Percentiles rank a stretch among this genome's conserved stretches.
phyloP scores from a whole-genome alignment of 164 flowering plant genomes.

The Amborella trichopoda region DNA sequence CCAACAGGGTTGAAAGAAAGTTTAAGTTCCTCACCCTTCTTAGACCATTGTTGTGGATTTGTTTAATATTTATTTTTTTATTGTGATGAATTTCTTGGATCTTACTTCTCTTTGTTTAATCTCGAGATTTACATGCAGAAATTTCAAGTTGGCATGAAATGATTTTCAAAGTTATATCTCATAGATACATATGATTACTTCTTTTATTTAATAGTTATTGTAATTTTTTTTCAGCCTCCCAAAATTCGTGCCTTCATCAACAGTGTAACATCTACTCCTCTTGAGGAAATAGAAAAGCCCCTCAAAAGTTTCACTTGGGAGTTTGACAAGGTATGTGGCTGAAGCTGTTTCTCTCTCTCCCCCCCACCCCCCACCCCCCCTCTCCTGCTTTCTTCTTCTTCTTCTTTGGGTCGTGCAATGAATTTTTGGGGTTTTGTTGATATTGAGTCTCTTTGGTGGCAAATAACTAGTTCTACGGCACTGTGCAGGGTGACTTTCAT shows the following conservation, averaged over 20 bases:
- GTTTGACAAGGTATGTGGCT: conserved; percentile 60
- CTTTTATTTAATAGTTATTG: neutral
- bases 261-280: conserved; percentile 52
- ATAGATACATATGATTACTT: neutral
- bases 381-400: neutral
- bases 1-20: too few relatives aligned
- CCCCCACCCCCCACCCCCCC: too few relatives aligned
- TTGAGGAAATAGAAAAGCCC: conserved; percentile 69
- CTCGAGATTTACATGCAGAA: too few relatives aligned
- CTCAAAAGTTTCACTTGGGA: conserved; percentile 75
- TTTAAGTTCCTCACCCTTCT: too few relatives aligned
- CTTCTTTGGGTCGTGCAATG: neutral
- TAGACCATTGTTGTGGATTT: too few relatives aligned
- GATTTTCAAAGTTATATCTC: too few relatives aligned
- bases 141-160: too few relatives aligned
- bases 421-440: neutral
- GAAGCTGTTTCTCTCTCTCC: too few relatives aligned
- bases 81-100: too few relatives aligned
- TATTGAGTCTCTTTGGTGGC: neutral
- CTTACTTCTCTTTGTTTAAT: too few relatives aligned
- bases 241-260: conserved; percentile 69
- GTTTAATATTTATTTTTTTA: too few relatives aligned
- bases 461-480: conserved; percentile 3
- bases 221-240: conserved; percentile 54
- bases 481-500: conserved; percentile 83